Evolutionary conservation across 176 grass and related monocot genomes (phyloP).

Genomic region (Cenchrus fungigraminus): DNA sequence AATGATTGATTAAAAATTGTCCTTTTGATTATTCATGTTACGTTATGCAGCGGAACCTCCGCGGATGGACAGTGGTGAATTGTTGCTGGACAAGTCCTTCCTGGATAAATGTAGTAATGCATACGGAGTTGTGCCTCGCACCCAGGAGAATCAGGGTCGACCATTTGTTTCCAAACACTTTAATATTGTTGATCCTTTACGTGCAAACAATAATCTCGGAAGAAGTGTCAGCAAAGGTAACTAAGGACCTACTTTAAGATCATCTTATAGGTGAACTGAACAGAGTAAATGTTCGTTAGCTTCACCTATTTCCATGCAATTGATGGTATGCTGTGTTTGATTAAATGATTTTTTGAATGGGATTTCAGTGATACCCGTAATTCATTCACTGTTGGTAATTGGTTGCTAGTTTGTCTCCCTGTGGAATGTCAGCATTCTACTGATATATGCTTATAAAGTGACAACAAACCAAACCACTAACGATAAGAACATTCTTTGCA

Average conservation of each 20-base stretch:
- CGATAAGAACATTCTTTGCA: neutral
- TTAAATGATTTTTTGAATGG: neutral
- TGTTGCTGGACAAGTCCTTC: slow-evolving; percentile 75
- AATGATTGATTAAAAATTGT: slow-evolving; percentile 18
- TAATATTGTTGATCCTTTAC: slow-evolving; percentile 94
- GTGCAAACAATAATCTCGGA: slow-evolving; percentile 90
- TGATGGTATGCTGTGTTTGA: slow-evolving; percentile 8
- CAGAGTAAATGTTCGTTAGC: slow-evolving; percentile 19
- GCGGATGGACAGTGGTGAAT: slow-evolving; percentile 61
- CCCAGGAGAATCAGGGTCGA: slow-evolving; percentile 67
- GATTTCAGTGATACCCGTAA: slow-evolving; percentile 7
- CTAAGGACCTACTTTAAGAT: neutral
- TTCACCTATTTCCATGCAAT: slow-evolving; percentile 17
- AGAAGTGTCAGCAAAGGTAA: slow-evolving; percentile 97
- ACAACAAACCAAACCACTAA: neutral
- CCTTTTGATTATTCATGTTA: slow-evolving; percentile 22
- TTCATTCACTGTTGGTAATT: slow-evolving; percentile 13
- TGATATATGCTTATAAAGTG: slow-evolving; percentile 7
- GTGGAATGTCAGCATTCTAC: slow-evolving; percentile 10
- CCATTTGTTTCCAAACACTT: slow-evolving; percentile 92
- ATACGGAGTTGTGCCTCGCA: slow-evolving; percentile 59
- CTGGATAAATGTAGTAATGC: slow-evolving; percentile 59
- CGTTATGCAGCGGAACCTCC: slow-evolving; percentile 75
- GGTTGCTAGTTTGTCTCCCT: slow-evolving; percentile 9
- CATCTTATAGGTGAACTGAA: slow-evolving; percentile 26